Evolutionary conservation across 2,329 filamentous ascomycete species (phyloP), one percentile per base, ranked within the genome.

Genomic region (Cladosporium sp.): DNA sequence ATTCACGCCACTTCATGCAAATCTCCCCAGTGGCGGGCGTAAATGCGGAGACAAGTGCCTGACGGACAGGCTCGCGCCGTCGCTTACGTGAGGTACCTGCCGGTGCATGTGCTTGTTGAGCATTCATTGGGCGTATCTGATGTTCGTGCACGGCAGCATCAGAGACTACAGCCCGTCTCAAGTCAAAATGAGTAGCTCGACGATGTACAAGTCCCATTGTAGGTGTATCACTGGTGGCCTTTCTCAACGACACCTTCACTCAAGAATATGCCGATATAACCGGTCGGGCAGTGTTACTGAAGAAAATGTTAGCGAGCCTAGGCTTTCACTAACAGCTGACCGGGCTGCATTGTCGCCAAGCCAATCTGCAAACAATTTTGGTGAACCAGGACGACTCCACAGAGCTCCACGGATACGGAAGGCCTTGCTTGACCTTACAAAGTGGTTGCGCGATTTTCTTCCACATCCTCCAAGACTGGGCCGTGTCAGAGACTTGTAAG

Each of bases 141-240:
- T 21, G 40, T 49, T 46, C 28, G 26, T 49, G 57, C 44, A 23
- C 33, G 10, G 37, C 23, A 49, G 21, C 37, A 31, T 50, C 26
- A 60, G n/a, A 14, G 28, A 23, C 44, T 31, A 49, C 28, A 33
- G 16, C 18, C 44, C 37, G 28, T 49, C 26, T 16, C 29, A n/a
- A 28, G 59, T 46, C 50, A 62, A 37, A 8, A 50, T 37, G 16
- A 6, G 46, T 52, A 33, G 46, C n/a, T 62, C 44, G 11, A 50
- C 10, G 58, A n/a, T 37, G 21, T 31, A 28, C 29, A 28, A 8
- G 3, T 26, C 21, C 40, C 18, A 14, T 29, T 44, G 56, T 26
- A n/a, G 26, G 16, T 23, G n/a, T 35, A 21, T 62, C 21, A 62
- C 59, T 62, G 59, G 59, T 62, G 59, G 59, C 59, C 29, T 62